phyloP scores from a whole-genome alignment of 2,329 filamentous ascomycete genomes.

The Fusarium sp. region DNA sequence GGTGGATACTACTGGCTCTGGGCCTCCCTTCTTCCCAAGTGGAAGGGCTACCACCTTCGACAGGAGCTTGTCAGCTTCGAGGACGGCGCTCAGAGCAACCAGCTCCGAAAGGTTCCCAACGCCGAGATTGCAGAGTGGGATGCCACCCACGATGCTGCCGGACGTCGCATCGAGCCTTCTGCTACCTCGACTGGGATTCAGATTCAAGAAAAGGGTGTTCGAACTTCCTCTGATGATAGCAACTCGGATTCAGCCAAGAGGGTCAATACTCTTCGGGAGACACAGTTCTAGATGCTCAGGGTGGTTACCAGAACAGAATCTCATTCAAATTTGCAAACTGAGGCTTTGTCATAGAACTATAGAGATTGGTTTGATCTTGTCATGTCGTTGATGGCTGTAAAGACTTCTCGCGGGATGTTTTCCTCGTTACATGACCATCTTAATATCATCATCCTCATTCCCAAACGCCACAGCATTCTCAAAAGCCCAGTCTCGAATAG shows the following conservation, averaged over 20 bases:
- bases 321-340: too few species aligned
- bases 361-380: not conserved
- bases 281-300: not conserved
- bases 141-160: slow-evolving; percentile 64
- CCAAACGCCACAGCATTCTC: slow-evolving; percentile 61
- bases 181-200: not conserved
- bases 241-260: not conserved
- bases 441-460: slow-evolving; percentile 48
- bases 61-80: slow-evolving; percentile 64
- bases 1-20: slow-evolving; percentile 70
- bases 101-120: slow-evolving; percentile 66
- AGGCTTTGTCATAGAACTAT: not conserved
- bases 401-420: not conserved
- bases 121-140: slow-evolving; percentile 67
- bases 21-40: slow-evolving; percentile 67
- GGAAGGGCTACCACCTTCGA: slow-evolving; percentile 64
- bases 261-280: not conserved
- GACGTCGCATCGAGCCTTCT: slow-evolving; percentile 24
- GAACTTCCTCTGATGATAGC: not conserved
- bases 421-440: not conserved
- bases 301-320: too few species aligned
- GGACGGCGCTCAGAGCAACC: slow-evolving; percentile 55
- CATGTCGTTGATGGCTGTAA: not conserved
- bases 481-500: slow-evolving; percentile 63
- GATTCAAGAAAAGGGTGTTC: not conserved